Evolutionary conservation across 345 rosid genomes (phyloP).

Genomic region (Arabidopsis suecica): DNA sequence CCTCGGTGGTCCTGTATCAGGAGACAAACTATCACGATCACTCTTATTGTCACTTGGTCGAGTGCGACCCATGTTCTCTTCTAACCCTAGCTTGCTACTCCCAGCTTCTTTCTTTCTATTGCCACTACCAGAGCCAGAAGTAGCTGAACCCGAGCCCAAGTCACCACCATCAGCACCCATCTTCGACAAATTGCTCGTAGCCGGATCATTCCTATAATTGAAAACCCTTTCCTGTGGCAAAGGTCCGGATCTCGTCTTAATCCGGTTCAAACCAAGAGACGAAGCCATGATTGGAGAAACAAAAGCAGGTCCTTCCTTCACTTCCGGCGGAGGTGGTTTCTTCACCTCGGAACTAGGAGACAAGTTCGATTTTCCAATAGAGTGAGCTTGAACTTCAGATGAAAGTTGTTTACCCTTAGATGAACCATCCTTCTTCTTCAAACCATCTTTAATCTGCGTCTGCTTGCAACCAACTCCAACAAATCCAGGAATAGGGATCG

Average conservation of each 20-base stretch:
- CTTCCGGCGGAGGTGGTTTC: constrained; percentile 44
- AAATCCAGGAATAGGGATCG: constrained; percentile 36
- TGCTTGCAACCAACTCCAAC: constrained; percentile 52
- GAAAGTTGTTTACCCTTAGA: constrained; percentile 52
- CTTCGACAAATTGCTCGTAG: constrained; percentile 83
- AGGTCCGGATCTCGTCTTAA: constrained; percentile 97
- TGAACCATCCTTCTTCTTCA: constrained; percentile 66
- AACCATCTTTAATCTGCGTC: constrained; percentile 63
- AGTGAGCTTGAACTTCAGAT: constrained; percentile 40
- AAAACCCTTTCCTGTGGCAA: constrained; percentile 88
- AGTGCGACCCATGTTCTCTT: constrained; percentile 46
- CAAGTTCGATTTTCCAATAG: constrained; percentile 46
- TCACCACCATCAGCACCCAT: constrained; percentile 48
- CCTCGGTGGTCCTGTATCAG: constrained; percentile 59
- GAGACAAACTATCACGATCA: constrained; percentile 51
- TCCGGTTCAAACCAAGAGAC: constrained; percentile 89
- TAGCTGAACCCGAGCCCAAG: constrained; percentile 44
- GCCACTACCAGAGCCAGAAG: constrained; percentile 48
- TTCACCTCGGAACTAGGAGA: constrained; percentile 49
- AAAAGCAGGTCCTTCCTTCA: constrained; percentile 53
- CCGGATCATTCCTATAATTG: constrained; percentile 63
- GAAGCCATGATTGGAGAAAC: constrained; percentile 91
- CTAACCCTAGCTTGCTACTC: constrained; percentile 57
- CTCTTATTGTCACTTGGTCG: constrained; percentile 48
- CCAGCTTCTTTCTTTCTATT: constrained; percentile 62